Evolutionary conservation across 192 early-diverging fungal species (phyloP).

Genomic region (Rhizophagus sp.): DNA sequence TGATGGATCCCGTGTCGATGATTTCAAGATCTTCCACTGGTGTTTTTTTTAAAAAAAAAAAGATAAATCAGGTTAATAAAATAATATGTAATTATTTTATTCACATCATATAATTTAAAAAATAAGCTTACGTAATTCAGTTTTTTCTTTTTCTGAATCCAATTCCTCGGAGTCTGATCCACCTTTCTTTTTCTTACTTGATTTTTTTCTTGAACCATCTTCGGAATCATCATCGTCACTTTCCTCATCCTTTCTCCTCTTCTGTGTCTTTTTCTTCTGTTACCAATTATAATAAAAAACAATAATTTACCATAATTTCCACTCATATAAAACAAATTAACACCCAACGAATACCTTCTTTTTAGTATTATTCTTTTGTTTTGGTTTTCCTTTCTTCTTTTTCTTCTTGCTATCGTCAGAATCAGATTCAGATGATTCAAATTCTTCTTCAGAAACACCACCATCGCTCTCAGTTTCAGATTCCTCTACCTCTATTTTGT

Average conservation of each 20-base stretch:
- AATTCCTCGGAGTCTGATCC: neutral
- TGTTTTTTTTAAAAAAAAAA: neutral
- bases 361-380: no score
- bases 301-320: neutral
- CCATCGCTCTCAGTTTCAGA: neutral
- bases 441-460: neutral
- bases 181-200: neutral
- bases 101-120: no score
- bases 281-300: neutral
- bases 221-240: constrained; percentile 7
- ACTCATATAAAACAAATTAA: neutral
- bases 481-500: neutral
- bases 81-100: neutral
- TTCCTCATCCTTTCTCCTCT: neutral
- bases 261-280: neutral
- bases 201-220: neutral
- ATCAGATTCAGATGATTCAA: neutral
- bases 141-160: no score
- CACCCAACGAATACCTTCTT: no score
- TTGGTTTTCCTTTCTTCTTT: no score
- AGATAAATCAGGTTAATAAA: neutral
- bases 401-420: neutral
- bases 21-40: neutral
- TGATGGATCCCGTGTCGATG: neutral
- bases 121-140: neutral